These are phyloP conservation scores for Nakazawaea ernobii DNA, from an alignment of 805 yeast genomes.

Conservation along the genomic window DNA sequence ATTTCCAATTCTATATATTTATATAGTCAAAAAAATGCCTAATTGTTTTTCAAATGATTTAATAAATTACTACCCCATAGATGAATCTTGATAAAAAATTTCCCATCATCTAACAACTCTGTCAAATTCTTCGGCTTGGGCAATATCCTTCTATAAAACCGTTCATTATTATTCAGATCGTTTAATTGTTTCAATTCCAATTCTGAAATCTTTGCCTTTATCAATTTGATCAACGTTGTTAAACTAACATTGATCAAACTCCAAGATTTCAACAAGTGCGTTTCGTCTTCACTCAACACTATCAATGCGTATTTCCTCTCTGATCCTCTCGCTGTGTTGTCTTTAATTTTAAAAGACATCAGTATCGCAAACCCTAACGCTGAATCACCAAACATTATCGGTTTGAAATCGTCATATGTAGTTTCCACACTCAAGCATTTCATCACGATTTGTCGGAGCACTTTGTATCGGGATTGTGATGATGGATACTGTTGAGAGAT, in stretches of 20 bases:
- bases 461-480: slow-evolving; percentile 41
- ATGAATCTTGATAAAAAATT: slow-evolving; percentile 53
- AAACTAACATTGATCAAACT: slow-evolving; percentile 38
- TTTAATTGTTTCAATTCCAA: slow-evolving; percentile 23
- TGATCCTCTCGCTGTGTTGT: slow-evolving; percentile 65
- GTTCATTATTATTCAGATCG: slow-evolving; percentile 33
- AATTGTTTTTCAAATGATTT: slow-evolving; percentile 14
- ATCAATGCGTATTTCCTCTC: slow-evolving; percentile 63
- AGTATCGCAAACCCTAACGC: slow-evolving; percentile 54
- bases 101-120: slow-evolving; percentile 48
- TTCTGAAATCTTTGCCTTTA: slow-evolving; percentile 25
- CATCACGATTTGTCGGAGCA: slow-evolving; percentile 55
- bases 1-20: not conserved
- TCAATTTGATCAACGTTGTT: slow-evolving; percentile 31
- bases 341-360: slow-evolving; percentile 56
- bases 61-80: slow-evolving; percentile 56
- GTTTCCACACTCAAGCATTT: slow-evolving; percentile 65
- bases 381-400: slow-evolving; percentile 60
- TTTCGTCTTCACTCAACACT: slow-evolving; percentile 50
- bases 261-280: slow-evolving; percentile 51
- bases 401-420: slow-evolving; percentile 49
- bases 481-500: slow-evolving; percentile 61
- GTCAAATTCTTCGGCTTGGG: slow-evolving; percentile 52
- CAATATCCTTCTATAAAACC: slow-evolving; percentile 50
- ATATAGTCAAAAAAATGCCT: not conserved